Evolutionary conservation across 2,329 filamentous ascomycete species (phyloP).

Genomic region (Mycosphaerella sp.): DNA sequence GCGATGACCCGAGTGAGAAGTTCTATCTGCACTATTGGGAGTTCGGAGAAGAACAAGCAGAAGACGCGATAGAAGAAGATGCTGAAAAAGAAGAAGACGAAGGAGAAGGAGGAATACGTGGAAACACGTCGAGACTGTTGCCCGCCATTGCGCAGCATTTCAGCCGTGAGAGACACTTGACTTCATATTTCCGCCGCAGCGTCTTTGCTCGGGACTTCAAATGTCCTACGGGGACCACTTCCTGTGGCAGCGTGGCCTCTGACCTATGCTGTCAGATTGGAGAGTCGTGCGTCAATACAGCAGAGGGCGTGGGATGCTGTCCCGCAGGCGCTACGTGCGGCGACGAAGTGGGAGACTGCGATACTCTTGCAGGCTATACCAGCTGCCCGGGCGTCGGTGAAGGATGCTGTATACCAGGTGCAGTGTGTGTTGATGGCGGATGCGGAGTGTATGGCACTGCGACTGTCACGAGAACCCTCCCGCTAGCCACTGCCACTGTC

Average conservation of each 20-base stretch:
- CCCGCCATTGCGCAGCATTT: constrained; percentile 49
- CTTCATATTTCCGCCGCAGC: constrained; percentile 28
- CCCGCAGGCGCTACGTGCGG: constrained; percentile 58
- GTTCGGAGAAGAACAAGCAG: constrained; percentile 33
- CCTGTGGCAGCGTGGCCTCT: constrained; percentile 59
- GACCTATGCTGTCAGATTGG: constrained; percentile 67
- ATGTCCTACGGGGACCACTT: constrained; percentile 61
- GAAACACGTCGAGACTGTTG: constrained; percentile 31
- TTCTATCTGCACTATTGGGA: constrained; percentile 63
- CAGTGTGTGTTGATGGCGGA: constrained; percentile 61
- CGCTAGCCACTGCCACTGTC: constrained; percentile 9
- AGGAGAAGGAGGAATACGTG: constrained; percentile 1
- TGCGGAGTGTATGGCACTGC: constrained; percentile 49
- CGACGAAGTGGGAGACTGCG: constrained; percentile 57
- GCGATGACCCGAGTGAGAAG: constrained; percentile 64
- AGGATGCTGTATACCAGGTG: constrained; percentile 70
- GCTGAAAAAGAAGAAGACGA: constrained; percentile 4
- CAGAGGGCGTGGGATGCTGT: constrained; percentile 70
- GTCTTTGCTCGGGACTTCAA: constrained; percentile 52
- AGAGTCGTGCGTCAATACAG: constrained; percentile 56
- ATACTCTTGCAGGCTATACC: constrained; percentile 51
- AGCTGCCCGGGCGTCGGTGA: constrained; percentile 60
- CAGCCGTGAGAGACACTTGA: constrained; percentile 20
- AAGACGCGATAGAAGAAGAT: neutral
- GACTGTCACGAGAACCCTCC: constrained; percentile 21